These are phyloP conservation scores for Sarocladium brachiariae DNA, from an alignment of 2,329 filamentous ascomycete species.

Conservation along the genomic window DNA sequence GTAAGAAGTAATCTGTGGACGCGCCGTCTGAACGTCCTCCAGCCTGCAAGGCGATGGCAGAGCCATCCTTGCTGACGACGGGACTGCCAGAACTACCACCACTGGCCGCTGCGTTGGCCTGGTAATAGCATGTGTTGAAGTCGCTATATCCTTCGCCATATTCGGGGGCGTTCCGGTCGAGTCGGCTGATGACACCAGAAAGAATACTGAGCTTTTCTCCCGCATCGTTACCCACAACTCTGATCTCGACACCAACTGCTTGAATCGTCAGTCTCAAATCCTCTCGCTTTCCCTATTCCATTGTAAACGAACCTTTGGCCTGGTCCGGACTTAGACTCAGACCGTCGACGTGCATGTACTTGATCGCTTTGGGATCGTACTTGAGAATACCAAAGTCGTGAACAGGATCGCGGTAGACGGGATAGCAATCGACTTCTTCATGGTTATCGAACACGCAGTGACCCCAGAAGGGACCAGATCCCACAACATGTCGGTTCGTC, in stretches of 20 bases:
- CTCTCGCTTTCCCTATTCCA: neutral
- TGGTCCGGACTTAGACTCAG: conserved; percentile 77
- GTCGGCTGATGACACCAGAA: conserved; percentile 90
- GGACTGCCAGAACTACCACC: conserved; percentile 98
- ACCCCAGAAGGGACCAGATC: conserved; percentile 93
- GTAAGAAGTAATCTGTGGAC: conserved; percentile 95
- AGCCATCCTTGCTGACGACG: conserved; percentile 91
- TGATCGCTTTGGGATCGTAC: conserved; percentile 92
- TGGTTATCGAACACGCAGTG: conserved; percentile 99
- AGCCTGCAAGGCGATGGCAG: conserved; percentile 86
- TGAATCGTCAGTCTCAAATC: neutral
- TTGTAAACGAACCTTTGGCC: conserved; percentile 50
- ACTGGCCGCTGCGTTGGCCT: conserved; percentile 93
- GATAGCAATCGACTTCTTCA: conserved; percentile 90
- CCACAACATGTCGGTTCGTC: conserved; percentile 89
- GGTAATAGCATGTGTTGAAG: conserved; percentile 94
- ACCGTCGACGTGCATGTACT: conserved; percentile 87
- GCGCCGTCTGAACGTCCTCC: conserved; percentile 91
- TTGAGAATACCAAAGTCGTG: conserved; percentile 97
- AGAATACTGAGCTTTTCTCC: conserved; percentile 97
- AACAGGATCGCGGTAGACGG: conserved; percentile 95
- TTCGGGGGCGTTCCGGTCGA: conserved; percentile 94
- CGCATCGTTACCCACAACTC: conserved; percentile 96
- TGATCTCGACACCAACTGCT: conserved; percentile 80
- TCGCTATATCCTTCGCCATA: conserved; percentile 98